Percentiles rank a stretch among this genome's conserved stretches.
Evolutionary conservation across 2,329 filamentous ascomycete species (phyloP).

Genomic region (Colletotrichum navitas): DNA sequence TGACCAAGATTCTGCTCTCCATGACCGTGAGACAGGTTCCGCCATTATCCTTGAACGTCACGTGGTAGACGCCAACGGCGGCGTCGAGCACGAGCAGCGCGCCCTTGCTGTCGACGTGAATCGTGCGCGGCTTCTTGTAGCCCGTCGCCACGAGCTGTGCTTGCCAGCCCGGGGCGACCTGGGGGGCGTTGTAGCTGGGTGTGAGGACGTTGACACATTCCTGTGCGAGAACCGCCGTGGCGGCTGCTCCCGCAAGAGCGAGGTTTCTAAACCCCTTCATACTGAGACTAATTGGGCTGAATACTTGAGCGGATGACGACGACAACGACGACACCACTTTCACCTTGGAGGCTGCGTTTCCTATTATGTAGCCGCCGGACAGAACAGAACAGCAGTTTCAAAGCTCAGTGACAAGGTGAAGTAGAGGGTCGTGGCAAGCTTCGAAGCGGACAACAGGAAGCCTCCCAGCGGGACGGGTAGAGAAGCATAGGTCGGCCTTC

Average conservation of each 20-base stretch:
- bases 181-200: slow-evolving; percentile 53
- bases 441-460: slow-evolving; percentile 1
- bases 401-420: slow-evolving; percentile 20
- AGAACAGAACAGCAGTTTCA: background rate
- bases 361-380: slow-evolving; percentile 1
- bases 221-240: slow-evolving; percentile 33
- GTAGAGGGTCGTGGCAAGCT: background rate
- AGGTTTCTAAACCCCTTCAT: slow-evolving; percentile 35
- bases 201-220: slow-evolving; percentile 53
- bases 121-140: slow-evolving; percentile 57
- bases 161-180: slow-evolving; percentile 58
- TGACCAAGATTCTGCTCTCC: slow-evolving; percentile 51
- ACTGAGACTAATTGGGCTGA: background rate
- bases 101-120: slow-evolving; percentile 60
- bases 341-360: background rate
- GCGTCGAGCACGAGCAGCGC: slow-evolving; percentile 61
- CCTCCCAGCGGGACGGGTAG: slow-evolving; percentile 1
- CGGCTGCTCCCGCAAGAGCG: slow-evolving; percentile 18
- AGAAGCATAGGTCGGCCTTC: slow-evolving; percentile 10
- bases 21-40: slow-evolving; percentile 57
- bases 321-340: background rate
- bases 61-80: slow-evolving; percentile 56
- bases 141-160: slow-evolving; percentile 58
- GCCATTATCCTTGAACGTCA: slow-evolving; percentile 57
- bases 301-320: background rate